phyloP scores from a whole-genome alignment of 1,139 yeast species.

The Saccharomycopsis crataegensis region DNA sequence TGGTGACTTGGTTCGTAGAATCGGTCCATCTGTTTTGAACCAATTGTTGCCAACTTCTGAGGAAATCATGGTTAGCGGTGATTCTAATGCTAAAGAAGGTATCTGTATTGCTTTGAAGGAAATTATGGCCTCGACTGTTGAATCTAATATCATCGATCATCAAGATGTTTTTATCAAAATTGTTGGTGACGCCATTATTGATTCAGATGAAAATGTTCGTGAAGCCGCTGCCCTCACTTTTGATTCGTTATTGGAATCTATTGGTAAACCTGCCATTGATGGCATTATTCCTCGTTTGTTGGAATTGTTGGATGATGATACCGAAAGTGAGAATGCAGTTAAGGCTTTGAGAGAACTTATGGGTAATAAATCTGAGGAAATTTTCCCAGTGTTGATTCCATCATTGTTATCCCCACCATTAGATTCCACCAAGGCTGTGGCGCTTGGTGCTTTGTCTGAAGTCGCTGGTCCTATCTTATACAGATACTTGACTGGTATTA shows the following conservation, averaged over 20 bases:
- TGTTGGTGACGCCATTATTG: conserved; percentile 74
- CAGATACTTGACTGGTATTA: conserved; percentile 61
- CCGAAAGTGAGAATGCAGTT: conserved; percentile 65
- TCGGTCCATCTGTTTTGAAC: conserved; percentile 81
- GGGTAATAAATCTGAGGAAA: conserved; percentile 82
- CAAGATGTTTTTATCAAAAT: conserved; percentile 67
- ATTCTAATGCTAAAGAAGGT: conserved; percentile 87
- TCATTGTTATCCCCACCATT: conserved; percentile 77
- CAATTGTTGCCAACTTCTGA: conserved; percentile 83
- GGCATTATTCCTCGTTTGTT: conserved; percentile 82
- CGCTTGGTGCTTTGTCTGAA: conserved; percentile 80
- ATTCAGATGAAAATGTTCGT: conserved; percentile 65
- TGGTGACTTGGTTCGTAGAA: conserved; percentile 93
- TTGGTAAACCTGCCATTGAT: conserved; percentile 84
- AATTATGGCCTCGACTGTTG: conserved; percentile 67
- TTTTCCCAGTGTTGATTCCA: conserved; percentile 91
- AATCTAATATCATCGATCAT: conserved; percentile 54
- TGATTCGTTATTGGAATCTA: conserved; percentile 71
- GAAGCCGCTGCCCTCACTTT: conserved; percentile 90
- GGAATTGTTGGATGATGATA: conserved; percentile 56
- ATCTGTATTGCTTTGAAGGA: conserved; percentile 90
- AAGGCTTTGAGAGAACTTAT: conserved; percentile 87
- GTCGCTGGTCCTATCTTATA: conserved; percentile 85
- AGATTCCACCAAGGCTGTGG: conserved; percentile 75
- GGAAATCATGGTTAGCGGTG: conserved; percentile 47